phyloP scores from a whole-genome alignment of 2,329 filamentous ascomycete genomes.

The Karstenula rhodostoma region DNA sequence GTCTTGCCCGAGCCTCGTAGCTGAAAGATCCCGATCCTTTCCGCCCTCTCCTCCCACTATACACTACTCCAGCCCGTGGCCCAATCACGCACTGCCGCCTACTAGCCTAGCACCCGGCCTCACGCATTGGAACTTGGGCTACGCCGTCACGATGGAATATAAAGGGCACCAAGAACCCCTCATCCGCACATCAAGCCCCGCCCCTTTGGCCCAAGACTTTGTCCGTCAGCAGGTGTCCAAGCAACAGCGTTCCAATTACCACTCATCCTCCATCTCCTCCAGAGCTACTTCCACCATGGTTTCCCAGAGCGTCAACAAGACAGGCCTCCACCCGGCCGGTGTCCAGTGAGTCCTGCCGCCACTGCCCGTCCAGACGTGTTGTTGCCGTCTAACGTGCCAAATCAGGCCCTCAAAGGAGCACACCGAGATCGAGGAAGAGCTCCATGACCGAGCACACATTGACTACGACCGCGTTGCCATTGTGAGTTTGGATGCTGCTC shows the following conservation, averaged over 20 bases:
- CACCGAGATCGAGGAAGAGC: constrained; percentile 97
- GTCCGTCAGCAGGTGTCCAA: constrained; percentile 65
- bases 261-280: constrained; percentile 63
- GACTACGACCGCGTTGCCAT: constrained; percentile 99
- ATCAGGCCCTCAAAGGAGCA: constrained; percentile 79
- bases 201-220: constrained; percentile 63
- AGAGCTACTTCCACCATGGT: constrained; percentile 48
- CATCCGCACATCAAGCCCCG: constrained; percentile 49
- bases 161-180: constrained; percentile 49
- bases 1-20: constrained; percentile 16
- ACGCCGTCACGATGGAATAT: constrained; percentile 45
- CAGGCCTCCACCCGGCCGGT: constrained; percentile 87
- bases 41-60: constrained; percentile 13
- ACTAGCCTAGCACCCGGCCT: constrained; percentile 34
- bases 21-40: constrained; percentile 19
- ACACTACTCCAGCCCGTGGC: constrained; percentile 9
- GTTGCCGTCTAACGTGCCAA: constrained; percentile 25
- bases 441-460: constrained; percentile 97
- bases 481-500: constrained; percentile 61
- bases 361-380: neutral
- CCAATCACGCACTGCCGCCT: constrained; percentile 36
- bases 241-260: constrained; percentile 66
- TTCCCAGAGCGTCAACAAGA: constrained; percentile 80
- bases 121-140: constrained; percentile 30
- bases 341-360: constrained; percentile 73